These are phyloP conservation scores for Fusarium ramigenum DNA, from an alignment of 2,329 filamentous ascomycete species.

Conservation along the genomic window DNA sequence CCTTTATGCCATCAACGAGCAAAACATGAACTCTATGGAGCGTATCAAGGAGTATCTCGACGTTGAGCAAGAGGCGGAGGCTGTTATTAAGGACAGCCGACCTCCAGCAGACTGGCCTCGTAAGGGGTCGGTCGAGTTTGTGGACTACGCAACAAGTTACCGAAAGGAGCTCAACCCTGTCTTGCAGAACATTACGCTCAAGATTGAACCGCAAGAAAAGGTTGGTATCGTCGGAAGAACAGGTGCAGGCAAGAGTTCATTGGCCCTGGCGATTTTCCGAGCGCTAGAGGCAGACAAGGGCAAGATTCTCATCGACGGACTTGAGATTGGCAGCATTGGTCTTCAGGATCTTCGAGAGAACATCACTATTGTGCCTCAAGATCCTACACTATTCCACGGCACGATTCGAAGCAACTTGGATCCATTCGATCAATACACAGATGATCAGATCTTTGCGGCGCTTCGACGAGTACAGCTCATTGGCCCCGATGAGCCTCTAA, in stretches of 20 bases:
- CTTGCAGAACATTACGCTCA: constrained; percentile 84
- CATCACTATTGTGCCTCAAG: constrained; percentile 97
- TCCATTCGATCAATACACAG: constrained; percentile 87
- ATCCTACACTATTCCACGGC: constrained; percentile 92
- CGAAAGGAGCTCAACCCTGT: constrained; percentile 88
- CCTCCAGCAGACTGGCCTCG: constrained; percentile 86
- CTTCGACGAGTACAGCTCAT: constrained; percentile 91
- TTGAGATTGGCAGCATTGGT: constrained; percentile 91
- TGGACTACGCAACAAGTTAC: constrained; percentile 89
- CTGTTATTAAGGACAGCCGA: constrained; percentile 79
- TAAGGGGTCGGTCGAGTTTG: constrained; percentile 86
- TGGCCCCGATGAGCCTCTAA: constrained; percentile 61
- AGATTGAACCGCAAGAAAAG: constrained; percentile 86
- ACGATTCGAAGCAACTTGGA: constrained; percentile 93
- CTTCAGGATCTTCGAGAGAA: constrained; percentile 92
- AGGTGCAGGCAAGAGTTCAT: constrained; percentile 94
- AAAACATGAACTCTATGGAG: constrained; percentile 99
- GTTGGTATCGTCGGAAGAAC: constrained; percentile 96
- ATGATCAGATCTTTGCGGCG: constrained; percentile 88
- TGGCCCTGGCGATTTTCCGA: constrained; percentile 92
- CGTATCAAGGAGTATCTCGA: constrained; percentile 97
- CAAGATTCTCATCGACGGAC: constrained; percentile 86
- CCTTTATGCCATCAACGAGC: constrained; percentile 93
- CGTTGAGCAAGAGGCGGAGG: constrained; percentile 89
- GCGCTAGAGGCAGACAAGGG: constrained; percentile 91